Conservation (phyloP, 2,329 filamentous ascomycete species). For the Thielaviopsis ethacetica region DNA sequence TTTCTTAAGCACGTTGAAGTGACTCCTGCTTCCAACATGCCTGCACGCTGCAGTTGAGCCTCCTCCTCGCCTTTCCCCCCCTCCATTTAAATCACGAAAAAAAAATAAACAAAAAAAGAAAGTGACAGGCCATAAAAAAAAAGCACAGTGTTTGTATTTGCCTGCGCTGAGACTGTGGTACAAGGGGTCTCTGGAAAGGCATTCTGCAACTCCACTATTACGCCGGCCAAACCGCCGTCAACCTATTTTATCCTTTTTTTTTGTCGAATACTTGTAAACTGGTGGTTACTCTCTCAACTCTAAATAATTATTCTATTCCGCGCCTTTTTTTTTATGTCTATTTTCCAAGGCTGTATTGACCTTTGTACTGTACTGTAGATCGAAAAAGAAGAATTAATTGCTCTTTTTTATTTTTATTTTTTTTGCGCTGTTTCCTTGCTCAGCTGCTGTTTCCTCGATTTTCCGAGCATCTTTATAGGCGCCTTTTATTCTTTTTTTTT, state of each 20-base stretch:
- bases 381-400: too few species aligned
- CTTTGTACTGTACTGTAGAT: too few species aligned
- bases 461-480: neutral
- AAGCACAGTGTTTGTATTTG: neutral
- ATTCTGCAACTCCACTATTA: slow-evolving; percentile 33
- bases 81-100: too few species aligned
- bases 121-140: neutral
- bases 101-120: neutral
- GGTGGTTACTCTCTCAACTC: too few species aligned
- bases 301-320: neutral
- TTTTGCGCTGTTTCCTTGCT: neutral
- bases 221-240: slow-evolving; percentile 40
- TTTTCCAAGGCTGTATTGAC: too few species aligned
- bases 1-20: too few species aligned
- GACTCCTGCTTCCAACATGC: neutral
- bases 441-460: neutral
- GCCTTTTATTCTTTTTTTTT: neutral
- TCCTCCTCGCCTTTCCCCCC: neutral
- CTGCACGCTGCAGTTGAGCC: neutral
- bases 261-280: too few species aligned
- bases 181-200: neutral
- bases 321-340: too few species aligned
- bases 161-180: neutral
- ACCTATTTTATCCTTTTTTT: slow-evolving; percentile 11
- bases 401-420: neutral